Conservation (phyloP, 768 basidiomycete species). For the Collybia mongolica region DNA sequence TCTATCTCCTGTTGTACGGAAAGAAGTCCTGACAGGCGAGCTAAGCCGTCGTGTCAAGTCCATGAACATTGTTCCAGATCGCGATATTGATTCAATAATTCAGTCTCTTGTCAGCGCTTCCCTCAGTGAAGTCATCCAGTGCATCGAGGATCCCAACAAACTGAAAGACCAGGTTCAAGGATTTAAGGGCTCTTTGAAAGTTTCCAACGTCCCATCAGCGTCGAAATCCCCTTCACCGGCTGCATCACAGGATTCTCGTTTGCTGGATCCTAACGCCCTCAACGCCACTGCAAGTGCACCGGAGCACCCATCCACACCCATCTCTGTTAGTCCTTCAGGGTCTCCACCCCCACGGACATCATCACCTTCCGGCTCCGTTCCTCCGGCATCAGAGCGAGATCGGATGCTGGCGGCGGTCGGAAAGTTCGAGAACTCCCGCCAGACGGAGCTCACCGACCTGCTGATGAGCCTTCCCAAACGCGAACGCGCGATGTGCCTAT, state of each 20-base stretch:
- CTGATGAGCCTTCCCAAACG: constrained; percentile 86
- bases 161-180: constrained; percentile 62
- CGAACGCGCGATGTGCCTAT: constrained; percentile 88
- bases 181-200: constrained; percentile 31
- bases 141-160: constrained; percentile 67
- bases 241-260: constrained; percentile 67
- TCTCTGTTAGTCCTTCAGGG: constrained; percentile 73
- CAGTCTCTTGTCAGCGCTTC: constrained; percentile 70
- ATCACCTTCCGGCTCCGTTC: constrained; percentile 68
- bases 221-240: constrained; percentile 55
- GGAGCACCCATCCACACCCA: constrained; percentile 84
- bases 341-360: constrained; percentile 83
- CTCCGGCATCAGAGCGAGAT: constrained; percentile 67
- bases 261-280: constrained; percentile 60
- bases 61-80: constrained; percentile 47
- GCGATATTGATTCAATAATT: constrained; percentile 65
- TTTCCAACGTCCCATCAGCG: constrained; percentile 36
- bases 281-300: constrained; percentile 86
- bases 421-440: constrained; percentile 59
- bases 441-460: constrained; percentile 69
- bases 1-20: constrained; percentile 84
- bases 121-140: constrained; percentile 74
- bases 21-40: constrained; percentile 83
- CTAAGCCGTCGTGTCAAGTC: constrained; percentile 70
- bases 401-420: constrained; percentile 67